Base-by-base conservation (phyloP, 208 protist genomes). In the Acanthamoeba healyi region DNA sequence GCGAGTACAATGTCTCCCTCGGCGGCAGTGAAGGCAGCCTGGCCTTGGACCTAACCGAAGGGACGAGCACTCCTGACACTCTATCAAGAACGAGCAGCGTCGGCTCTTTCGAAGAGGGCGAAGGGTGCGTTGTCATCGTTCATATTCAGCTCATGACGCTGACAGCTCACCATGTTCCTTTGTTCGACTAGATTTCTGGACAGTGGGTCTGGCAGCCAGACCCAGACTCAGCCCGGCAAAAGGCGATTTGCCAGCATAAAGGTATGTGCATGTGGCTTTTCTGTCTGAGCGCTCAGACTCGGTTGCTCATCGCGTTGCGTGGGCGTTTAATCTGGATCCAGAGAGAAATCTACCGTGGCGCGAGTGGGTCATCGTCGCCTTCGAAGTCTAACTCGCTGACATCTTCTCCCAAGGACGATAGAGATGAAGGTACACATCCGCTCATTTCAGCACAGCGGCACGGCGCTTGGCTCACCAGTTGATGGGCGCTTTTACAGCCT, bases 201-300 rank as follows among this genome's bases (percentile, higher is more conserved):
- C 36, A 44, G 67, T 36, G 67, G 19, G 26, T 24, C 19, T 22
- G n/a, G n/a, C n/a, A n/a, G n/a, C n/a, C n/a, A n/a, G n/a, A 9
- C 0, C 9, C 5, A 22, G 6, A 7, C 0, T 22, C 67, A 77
- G 36, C 67, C 67, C 17, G 67, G 67, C 17, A 77, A 44, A 5
- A 38, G 67, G 67, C 32, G 38, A n/a, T 77, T 77, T 34, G 67
- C 67, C 9, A 77, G 67, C 67, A 77, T 77, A 36, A 77, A 77
- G 67, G 67, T 44, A 77, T 12, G 34, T 72, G 63, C 32, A 17
- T 0, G n/a, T 26, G 65, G 15, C 34, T 40, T 24, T 38, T 10
- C 4, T 77, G 67, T 19, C 14, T 77, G 38, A n/a, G n/a, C n/a
- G n/a, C n/a, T n/a, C n/a, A n/a, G n/a, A n/a, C n/a, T n/a, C n/a